Percentiles rank a stretch among this genome's conserved stretches.
Conservation (phyloP, 1,139 yeast species). For the Debaryomyces sp. region DNA sequence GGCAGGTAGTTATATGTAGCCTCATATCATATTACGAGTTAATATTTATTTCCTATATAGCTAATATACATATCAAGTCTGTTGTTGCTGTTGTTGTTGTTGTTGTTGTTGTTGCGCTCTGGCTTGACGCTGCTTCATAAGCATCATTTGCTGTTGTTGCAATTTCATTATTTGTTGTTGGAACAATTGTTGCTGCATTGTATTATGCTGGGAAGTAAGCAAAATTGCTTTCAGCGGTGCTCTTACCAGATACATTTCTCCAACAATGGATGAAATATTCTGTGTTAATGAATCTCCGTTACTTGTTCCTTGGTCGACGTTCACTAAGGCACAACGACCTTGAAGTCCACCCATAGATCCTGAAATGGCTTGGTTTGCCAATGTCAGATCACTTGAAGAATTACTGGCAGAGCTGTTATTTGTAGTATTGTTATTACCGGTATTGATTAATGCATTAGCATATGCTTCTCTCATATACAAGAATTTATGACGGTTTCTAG, state of each 20-base stretch:
- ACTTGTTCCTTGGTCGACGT: constrained; percentile 49
- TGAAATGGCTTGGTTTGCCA: constrained; percentile 53
- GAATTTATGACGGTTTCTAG: constrained; percentile 69
- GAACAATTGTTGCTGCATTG: constrained; percentile 49
- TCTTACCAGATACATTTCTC: constrained; percentile 58
- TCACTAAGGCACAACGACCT: constrained; percentile 75
- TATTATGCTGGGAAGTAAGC: constrained; percentile 47
- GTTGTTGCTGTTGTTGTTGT: constrained; percentile 24
- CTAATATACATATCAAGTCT: constrained; percentile 3
- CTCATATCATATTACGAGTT: background rate
- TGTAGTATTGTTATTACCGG: constrained; percentile 27
- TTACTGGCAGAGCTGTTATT: constrained; percentile 21
- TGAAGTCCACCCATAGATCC: constrained; percentile 71
- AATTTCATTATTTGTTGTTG: constrained; percentile 52
- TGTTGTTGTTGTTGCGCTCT: constrained; percentile 38
- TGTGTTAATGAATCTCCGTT: constrained; percentile 42
- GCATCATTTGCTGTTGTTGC: constrained; percentile 35
- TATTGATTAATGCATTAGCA: constrained; percentile 58
- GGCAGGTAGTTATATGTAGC: background rate
- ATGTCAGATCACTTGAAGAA: constrained; percentile 38
- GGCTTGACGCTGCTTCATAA: constrained; percentile 34
- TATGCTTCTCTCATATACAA: constrained; percentile 83
- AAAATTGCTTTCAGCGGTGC: constrained; percentile 60
- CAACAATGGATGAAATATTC: constrained; percentile 55
- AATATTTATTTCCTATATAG: background rate